Evolutionary conservation across 2,329 filamentous ascomycete genomes (phyloP), one percentile per base, ranked within the genome.

Genomic region (Microthyrium microscopicum): DNA sequence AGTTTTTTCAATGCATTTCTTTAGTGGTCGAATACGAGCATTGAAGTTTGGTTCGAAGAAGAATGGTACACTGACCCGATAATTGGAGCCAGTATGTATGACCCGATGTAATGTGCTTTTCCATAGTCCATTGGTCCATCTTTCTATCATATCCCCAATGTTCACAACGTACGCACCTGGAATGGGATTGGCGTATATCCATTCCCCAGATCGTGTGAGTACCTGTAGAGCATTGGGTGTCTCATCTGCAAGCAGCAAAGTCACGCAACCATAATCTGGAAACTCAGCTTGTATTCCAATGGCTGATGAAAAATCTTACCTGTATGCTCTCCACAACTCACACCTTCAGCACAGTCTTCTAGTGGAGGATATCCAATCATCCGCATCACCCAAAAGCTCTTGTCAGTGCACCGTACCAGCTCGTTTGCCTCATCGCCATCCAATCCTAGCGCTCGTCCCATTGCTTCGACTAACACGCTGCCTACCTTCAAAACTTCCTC

Each of bases 111-210:
- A 41, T 2, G 60, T 63, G 17, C 47, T 53, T 38, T 54, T 53
- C 48, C 57, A 61, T 28, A 51, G 18, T 20, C 56, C 59, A 31
- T 56, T 55, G 12, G 59, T 60, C 56, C 57, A 60, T 27, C 55
- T 44, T 46, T 61, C 54, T 39, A 64, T 53, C 55, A 64, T 57
- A 40, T 65, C 61, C 1, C 61, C 61, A 29, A 65, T 57, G 39
- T 65, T 64, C 5, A 65, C 57, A 3, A 64, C 58, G 34, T 60
- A 62, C 0, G 55, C 50, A 12, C 57, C 60, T 3, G 51, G 47
- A 0, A 61, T 46, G 0, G 60, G 60, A 30, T 62, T 54, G 0
- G 60, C 61, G 21, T 52, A 45, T 0, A 64, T 47, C 62, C 61
- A 66, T 0, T 50, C 48, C 5, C 52, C 51, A 27, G 56, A 51